Base-by-base conservation (phyloP, 2,329 filamentous ascomycete genomes). In the Volutella citrinella region DNA sequence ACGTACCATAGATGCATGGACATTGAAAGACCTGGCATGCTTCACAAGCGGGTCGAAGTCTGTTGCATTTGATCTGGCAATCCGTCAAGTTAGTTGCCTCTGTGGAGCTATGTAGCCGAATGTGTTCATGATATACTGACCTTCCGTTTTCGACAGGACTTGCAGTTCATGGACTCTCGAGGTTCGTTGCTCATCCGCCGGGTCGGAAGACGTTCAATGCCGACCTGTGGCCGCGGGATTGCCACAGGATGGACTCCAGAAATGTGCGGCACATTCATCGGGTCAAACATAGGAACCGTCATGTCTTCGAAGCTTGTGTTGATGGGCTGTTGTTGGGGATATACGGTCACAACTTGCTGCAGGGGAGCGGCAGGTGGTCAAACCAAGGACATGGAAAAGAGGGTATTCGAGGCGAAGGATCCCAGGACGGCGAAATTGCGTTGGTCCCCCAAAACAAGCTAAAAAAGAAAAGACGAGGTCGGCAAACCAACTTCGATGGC, bases 151-250 rank as follows among this genome's bases (percentile, higher is more conserved):
- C 88, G 79, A 69, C 88, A 95, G 36, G 87, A 93, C 64, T 95
- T 94, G 78, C 88, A 95, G 62, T 95, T 95, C 88, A 95, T 95
- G 20, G 85, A 86, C 69, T 94, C 88, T 53, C 85, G 80, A 24
- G 85, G 86, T 60, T 93, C 85, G 52, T 78, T 83, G 61, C 74
- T 80, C 63, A 79, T 70, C 25, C 84, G 80, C 44, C 83, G 79
- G 34, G 81, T 74, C 17, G 84, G 83, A 47, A 91, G 68, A 42
- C 86, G 79, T 64, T 90, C 84, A 60, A 91, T 91, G 58, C 84
- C 83, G 54, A 90, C 82, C 67, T 87, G 83, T 18, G 84, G 83
- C 53, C 86, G 77, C 45, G 84, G 78, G 73, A 87, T 83, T 57
- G 67, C 63, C 40, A 72, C 61, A 19, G 69, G 66, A 41, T 70